Percentiles rank a stretch among this genome's conserved stretches.
These are phyloP conservation scores for Stephania yunnanensis DNA, from an alignment of 164 flowering plant genomes.

Conservation along the genomic window DNA sequence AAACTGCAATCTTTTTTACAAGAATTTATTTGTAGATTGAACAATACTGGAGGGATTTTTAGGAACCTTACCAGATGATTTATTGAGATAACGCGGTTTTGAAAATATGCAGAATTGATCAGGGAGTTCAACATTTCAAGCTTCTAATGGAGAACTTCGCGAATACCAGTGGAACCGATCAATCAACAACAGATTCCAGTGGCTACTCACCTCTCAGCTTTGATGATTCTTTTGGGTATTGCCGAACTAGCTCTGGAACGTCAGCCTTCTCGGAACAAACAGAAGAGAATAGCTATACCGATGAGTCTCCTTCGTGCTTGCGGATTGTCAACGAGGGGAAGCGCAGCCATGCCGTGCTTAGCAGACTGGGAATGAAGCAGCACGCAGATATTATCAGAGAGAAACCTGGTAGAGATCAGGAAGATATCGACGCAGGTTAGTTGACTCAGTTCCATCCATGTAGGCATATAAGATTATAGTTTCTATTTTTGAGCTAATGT, in stretches of 20 bases:
- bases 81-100: background rate
- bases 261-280: constrained; percentile 55
- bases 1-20: background rate
- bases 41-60: background rate
- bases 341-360: constrained; percentile 29
- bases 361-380: constrained; percentile 48
- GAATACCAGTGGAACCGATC: constrained; percentile 40
- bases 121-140: background rate
- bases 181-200: constrained; percentile 36
- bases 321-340: constrained; percentile 26
- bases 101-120: constrained; percentile 21
- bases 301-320: constrained; percentile 55
- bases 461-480: background rate
- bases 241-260: constrained; percentile 63
- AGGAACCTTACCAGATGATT: background rate
- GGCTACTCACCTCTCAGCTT: constrained; percentile 39
- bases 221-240: constrained; percentile 42
- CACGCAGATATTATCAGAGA: constrained; percentile 20
- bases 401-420: constrained; percentile 25
- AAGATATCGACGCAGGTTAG: constrained; percentile 48
- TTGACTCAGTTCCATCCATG: background rate
- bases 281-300: constrained; percentile 46
- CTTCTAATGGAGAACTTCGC: constrained; percentile 41
- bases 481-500: background rate
- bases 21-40: background rate